These are phyloP conservation scores for Lyophyllum atratum DNA, from an alignment of 768 basidiomycete genomes.

Conservation along the genomic window DNA sequence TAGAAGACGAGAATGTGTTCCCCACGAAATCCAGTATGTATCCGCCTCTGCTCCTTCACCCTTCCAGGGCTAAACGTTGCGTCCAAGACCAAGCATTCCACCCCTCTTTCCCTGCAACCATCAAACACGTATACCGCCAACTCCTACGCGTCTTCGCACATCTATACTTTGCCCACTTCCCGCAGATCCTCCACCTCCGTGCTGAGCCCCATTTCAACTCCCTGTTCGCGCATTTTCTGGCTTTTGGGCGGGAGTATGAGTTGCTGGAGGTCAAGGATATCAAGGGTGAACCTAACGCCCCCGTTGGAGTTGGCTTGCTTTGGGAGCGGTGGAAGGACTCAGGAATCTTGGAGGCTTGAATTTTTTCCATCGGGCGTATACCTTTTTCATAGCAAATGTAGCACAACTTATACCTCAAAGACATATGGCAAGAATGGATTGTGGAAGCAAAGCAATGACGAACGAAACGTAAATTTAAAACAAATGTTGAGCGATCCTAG, in stretches of 20 bases:
- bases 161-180: conserved; percentile 94
- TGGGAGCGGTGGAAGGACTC: conserved; percentile 92
- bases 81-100: conserved; percentile 81
- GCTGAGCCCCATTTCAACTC: conserved; percentile 97
- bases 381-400: not conserved
- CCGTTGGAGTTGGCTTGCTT: conserved; percentile 74
- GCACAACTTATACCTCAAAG: not conserved
- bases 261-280: conserved; percentile 88
- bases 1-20: conserved; percentile 94
- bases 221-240: conserved; percentile 96
- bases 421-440: not conserved
- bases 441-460: not conserved
- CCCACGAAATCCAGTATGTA: conserved; percentile 90
- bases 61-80: not conserved
- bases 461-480: not conserved
- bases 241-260: conserved; percentile 94
- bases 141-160: conserved; percentile 97
- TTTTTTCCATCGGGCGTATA: not conserved
- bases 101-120: conserved; percentile 82
- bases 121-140: conserved; percentile 94
- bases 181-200: conserved; percentile 87
- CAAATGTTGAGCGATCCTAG: no score
- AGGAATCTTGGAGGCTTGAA: conserved; percentile 52
- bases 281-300: conserved; percentile 60
- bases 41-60: not conserved